phyloP scores from a whole-genome alignment of 345 rosid genomes.

The Pseudoturritis turrita region DNA sequence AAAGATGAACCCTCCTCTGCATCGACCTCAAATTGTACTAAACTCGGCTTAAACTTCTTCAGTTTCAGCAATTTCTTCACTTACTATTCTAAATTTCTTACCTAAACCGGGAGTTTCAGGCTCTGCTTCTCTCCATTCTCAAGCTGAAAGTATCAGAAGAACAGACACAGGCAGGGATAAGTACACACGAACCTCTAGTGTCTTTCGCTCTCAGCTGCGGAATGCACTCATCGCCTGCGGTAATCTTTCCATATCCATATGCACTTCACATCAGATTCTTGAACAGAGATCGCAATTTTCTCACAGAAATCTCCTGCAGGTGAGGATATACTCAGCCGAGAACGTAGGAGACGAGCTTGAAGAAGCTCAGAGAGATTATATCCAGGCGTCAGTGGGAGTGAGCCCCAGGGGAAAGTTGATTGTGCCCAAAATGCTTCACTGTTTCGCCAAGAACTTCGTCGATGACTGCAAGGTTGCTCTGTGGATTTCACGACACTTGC shows the following conservation, averaged over 20 bases:
- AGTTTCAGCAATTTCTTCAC: conserved; percentile 2
- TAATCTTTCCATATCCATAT: conserved; percentile 27
- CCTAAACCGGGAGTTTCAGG: conserved; percentile 42
- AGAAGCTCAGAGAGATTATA: conserved; percentile 76
- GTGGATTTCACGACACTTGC: conserved; percentile 85
- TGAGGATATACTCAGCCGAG: conserved; percentile 62
- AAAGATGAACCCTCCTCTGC: conserved; percentile 86
- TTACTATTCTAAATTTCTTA: conserved; percentile 52
- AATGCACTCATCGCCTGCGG: conserved; percentile 90
- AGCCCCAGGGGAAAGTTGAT: conserved; percentile 81
- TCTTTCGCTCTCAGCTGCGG: conserved; percentile 86
- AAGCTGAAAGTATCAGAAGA: conserved; percentile 75
- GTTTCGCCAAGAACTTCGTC: conserved; percentile 63
- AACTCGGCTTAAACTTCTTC: not conserved
- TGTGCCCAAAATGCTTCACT: conserved; percentile 80
- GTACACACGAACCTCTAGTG: conserved; percentile 56
- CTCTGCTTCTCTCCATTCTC: conserved; percentile 81
- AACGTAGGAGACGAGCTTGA: conserved; percentile 68
- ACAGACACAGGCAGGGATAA: conserved; percentile 56
- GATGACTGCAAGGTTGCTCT: conserved; percentile 68
- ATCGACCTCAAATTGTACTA: conserved; percentile 80
- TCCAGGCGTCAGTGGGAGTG: conserved; percentile 76
- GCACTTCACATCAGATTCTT: not conserved
- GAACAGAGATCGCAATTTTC: not conserved
- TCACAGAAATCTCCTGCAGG: conserved; percentile 40